phyloP scores from a whole-genome alignment of 306 rosid species.

The Luffa aegyptiaca region DNA sequence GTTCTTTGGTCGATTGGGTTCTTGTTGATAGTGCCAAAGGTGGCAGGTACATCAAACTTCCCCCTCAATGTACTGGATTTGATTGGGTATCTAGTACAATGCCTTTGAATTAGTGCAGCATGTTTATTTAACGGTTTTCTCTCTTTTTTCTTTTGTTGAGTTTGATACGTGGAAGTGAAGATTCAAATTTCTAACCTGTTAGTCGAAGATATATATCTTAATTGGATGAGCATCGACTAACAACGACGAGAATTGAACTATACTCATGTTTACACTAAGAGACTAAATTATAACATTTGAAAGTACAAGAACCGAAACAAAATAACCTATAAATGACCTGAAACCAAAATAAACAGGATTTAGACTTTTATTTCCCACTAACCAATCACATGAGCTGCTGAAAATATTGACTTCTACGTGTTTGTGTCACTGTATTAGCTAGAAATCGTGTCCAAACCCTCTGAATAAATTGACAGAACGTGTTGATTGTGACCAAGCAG shows the following conservation, averaged over 20 bases:
- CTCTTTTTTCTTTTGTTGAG: neutral
- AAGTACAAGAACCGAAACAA: neutral
- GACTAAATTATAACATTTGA: neutral
- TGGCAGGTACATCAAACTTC: slow-evolving; percentile 49
- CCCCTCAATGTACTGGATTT: slow-evolving; percentile 7
- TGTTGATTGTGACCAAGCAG: neutral
- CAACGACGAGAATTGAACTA: neutral
- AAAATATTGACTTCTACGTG: neutral
- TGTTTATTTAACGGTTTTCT: neutral
- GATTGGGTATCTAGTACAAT: neutral
- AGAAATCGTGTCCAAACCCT: neutral
- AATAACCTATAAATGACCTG: neutral
- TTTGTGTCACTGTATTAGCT: neutral
- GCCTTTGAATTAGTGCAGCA: neutral
- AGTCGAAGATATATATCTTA: too few relatives aligned
- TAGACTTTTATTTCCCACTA: neutral
- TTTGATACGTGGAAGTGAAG: neutral
- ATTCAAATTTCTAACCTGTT: too few relatives aligned
- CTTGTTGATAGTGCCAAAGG: slow-evolving; percentile 78
- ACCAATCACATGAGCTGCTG: neutral
- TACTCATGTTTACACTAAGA: neutral
- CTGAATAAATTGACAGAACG: neutral
- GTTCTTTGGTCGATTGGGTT: slow-evolving; percentile 71
- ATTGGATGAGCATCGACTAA: too few relatives aligned
- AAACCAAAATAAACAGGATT: neutral